Percentiles rank a stretch among this genome's conserved stretches.
Conservation (phyloP, 305 asterid genomes). For the Plantago coronopus region DNA sequence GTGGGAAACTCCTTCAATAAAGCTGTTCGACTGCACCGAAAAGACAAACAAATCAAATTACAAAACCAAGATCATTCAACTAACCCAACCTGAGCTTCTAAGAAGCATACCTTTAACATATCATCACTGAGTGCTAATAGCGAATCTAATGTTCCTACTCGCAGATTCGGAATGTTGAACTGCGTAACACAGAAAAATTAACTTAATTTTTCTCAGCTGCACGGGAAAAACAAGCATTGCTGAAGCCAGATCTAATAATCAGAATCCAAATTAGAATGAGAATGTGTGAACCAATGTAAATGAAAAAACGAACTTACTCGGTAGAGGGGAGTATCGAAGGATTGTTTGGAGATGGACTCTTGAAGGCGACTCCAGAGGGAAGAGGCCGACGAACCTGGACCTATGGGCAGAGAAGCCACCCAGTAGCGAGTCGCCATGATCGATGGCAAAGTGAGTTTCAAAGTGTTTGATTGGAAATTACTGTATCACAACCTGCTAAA, state of each 20-base stretch:
- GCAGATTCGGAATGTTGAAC: constrained; percentile 96
- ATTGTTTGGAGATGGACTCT: constrained; percentile 76
- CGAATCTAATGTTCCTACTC: constrained; percentile 93
- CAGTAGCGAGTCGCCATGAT: constrained; percentile 87
- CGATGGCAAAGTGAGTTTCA: no score
- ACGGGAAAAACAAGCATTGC: not conserved
- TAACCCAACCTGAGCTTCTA: not conserved
- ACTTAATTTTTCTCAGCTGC: not conserved
- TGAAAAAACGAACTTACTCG: constrained; percentile 50
- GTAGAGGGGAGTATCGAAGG: constrained; percentile 86
- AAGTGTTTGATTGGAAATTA: no score
- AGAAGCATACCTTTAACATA: constrained; percentile 58
- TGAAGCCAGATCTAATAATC: constrained; percentile 27
- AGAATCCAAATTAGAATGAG: not conserved
- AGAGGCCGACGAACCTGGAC: constrained; percentile 50
- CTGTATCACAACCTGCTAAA: no score
- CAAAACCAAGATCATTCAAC: not conserved
- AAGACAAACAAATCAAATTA: constrained; percentile 1
- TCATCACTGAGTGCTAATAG: constrained; percentile 83
- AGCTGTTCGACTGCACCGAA: constrained; percentile 66
- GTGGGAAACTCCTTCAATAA: constrained; percentile 90
- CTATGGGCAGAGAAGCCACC: constrained; percentile 83
- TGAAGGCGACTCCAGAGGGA: constrained; percentile 81
- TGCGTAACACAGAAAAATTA: constrained; percentile 28
- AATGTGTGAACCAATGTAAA: not conserved